Evolutionary conservation across 2,329 filamentous ascomycete species (phyloP).

Genomic region (Colletotrichum falcatum): DNA sequence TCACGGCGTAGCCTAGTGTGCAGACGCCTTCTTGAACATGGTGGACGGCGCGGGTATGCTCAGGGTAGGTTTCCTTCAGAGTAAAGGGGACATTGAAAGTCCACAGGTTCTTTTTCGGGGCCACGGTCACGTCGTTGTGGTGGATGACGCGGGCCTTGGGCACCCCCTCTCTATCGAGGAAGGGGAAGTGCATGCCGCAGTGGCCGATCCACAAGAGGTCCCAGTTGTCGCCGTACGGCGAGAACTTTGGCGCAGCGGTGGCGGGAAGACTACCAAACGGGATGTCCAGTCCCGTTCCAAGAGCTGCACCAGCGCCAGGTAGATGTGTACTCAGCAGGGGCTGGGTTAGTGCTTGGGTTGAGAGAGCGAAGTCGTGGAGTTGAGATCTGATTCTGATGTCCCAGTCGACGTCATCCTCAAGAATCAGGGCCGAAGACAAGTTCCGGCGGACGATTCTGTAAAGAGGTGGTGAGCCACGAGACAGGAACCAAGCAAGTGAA

Average conservation of each 20-base stretch:
- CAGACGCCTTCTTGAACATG: slow-evolving; percentile 55
- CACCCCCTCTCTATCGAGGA: slow-evolving; percentile 38
- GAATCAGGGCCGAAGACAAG: slow-evolving; percentile 61
- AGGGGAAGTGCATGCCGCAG: slow-evolving; percentile 54
- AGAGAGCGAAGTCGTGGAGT: slow-evolving; percentile 55
- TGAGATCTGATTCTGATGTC: slow-evolving; percentile 63
- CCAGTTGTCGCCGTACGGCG: slow-evolving; percentile 64
- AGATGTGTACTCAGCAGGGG: slow-evolving; percentile 42
- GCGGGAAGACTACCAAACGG: slow-evolving; percentile 43
- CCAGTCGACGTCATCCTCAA: slow-evolving; percentile 71
- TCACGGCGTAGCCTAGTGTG: slow-evolving; percentile 59
- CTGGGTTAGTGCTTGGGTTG: slow-evolving; percentile 51
- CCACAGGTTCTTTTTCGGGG: slow-evolving; percentile 49
- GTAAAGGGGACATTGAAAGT: slow-evolving; percentile 52
- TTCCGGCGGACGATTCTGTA: slow-evolving; percentile 57
- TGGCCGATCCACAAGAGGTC: slow-evolving; percentile 65
- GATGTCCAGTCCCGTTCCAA: slow-evolving; percentile 39
- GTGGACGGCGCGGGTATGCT: slow-evolving; percentile 59
- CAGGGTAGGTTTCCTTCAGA: slow-evolving; percentile 50
- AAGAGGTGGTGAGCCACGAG: neutral
- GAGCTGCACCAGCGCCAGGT: slow-evolving; percentile 45
- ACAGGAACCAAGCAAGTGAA: too few relatives aligned
- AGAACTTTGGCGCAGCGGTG: slow-evolving; percentile 44
- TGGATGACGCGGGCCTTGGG: slow-evolving; percentile 50
- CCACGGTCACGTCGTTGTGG: slow-evolving; percentile 52